These are phyloP conservation scores for Candida railenensis DNA, from an alignment of 805 yeast species.

Conservation along the genomic window DNA sequence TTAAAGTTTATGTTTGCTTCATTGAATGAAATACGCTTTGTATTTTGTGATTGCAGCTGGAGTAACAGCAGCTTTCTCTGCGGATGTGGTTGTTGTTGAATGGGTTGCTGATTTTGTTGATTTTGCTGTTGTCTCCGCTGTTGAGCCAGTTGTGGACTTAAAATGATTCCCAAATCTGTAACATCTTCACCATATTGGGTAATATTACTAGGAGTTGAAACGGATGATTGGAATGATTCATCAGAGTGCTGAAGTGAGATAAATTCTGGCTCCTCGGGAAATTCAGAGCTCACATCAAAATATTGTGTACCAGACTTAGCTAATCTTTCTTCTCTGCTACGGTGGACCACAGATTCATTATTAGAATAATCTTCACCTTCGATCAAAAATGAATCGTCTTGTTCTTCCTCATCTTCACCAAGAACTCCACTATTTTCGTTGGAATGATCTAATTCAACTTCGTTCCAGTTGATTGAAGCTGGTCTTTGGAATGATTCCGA, in stretches of 20 bases:
- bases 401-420: slow-evolving; percentile 1
- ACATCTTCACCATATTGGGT: slow-evolving; percentile 40
- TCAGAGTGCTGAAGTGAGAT: slow-evolving; percentile 6
- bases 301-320: slow-evolving; percentile 18
- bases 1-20: slow-evolving; percentile 13
- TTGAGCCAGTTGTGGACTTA: slow-evolving; percentile 35
- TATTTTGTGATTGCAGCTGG: slow-evolving; percentile 1
- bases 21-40: slow-evolving; percentile 24
- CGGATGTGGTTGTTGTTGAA: slow-evolving; percentile 5
- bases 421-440: slow-evolving; percentile 3
- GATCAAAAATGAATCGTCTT: neutral
- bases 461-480: slow-evolving; percentile 44
- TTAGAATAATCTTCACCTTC: neutral
- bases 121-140: slow-evolving; percentile 12
- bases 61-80: neutral
- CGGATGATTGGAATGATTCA: slow-evolving; percentile 15
- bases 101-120: neutral
- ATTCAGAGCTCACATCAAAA: slow-evolving; percentile 20
- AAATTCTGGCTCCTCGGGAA: slow-evolving; percentile 4
- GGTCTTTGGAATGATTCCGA: slow-evolving; percentile 34
- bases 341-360: neutral
- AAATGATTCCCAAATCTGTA: slow-evolving; percentile 42
- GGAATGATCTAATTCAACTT: slow-evolving; percentile 10
- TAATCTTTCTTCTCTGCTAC: slow-evolving; percentile 4
- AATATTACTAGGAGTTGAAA: slow-evolving; percentile 37